phyloP scores from a whole-genome alignment of 2,329 filamentous ascomycete genomes.

The Verruconis gallopava region DNA sequence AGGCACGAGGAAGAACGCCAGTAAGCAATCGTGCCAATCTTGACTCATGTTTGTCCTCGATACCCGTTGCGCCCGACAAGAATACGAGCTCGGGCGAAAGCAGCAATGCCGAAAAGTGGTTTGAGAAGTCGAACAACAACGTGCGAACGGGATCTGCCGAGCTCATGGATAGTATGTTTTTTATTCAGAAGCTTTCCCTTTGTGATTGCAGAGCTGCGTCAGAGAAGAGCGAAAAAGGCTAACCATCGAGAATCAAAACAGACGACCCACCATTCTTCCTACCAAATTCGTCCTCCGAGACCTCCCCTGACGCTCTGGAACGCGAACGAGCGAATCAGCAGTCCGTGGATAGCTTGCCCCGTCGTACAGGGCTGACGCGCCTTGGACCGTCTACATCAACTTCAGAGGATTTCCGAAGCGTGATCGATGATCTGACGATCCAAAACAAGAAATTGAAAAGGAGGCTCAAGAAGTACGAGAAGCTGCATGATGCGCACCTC shows the following conservation, averaged over 20 bases:
- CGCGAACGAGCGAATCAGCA: slow-evolving; percentile 12
- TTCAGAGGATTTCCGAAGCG: slow-evolving; percentile 62
- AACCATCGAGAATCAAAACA: slow-evolving; percentile 13
- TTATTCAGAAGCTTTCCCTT: background rate
- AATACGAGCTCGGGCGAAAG: slow-evolving; percentile 37
- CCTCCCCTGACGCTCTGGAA: slow-evolving; percentile 24
- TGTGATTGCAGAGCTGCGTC: background rate
- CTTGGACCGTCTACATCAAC: slow-evolving; percentile 24
- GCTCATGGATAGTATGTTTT: slow-evolving; percentile 30
- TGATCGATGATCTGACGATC: slow-evolving; percentile 78
- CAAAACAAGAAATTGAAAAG: slow-evolving; percentile 70
- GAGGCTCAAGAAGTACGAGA: slow-evolving; percentile 58
- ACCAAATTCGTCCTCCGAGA: slow-evolving; percentile 31
- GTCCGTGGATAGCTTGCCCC: slow-evolving; percentile 12
- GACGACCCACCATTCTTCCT: slow-evolving; percentile 33
- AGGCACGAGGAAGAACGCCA: slow-evolving; percentile 5
- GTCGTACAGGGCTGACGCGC: slow-evolving; percentile 4
- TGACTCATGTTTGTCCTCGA: slow-evolving; percentile 22
- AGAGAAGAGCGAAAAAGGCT: too few species aligned
- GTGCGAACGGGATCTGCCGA: slow-evolving; percentile 24
- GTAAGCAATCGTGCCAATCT: slow-evolving; percentile 18
- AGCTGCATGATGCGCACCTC: slow-evolving; percentile 50
- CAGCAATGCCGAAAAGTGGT: slow-evolving; percentile 40
- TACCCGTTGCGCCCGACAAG: slow-evolving; percentile 14
- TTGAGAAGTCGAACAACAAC: slow-evolving; percentile 38